Conservation (phyloP, 768 basidiomycete species). For the Pisolithus microcarpus region DNA sequence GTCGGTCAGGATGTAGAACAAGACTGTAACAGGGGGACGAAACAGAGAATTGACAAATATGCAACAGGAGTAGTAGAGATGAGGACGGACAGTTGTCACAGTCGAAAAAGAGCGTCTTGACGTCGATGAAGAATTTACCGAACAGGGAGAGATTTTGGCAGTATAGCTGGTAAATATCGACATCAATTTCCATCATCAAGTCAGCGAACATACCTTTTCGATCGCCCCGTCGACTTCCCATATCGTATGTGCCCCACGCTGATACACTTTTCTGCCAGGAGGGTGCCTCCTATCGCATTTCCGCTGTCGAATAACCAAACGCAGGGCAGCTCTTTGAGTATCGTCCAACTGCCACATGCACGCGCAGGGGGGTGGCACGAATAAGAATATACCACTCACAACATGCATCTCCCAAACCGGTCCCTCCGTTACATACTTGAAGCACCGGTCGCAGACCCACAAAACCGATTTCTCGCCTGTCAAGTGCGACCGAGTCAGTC, state of each 20-base stretch:
- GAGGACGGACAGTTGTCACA: conserved; percentile 66
- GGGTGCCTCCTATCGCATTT: conserved; percentile 64
- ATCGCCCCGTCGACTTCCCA: conserved; percentile 93
- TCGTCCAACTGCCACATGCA: background rate
- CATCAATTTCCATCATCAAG: background rate
- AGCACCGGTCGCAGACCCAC: conserved; percentile 90
- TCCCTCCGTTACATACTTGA: conserved; percentile 90
- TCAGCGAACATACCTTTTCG: conserved; percentile 56
- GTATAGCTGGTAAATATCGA: conserved; percentile 56
- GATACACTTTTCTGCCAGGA: conserved; percentile 86
- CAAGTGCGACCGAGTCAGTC: conserved; percentile 41
- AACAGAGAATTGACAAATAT: background rate
- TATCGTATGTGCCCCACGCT: conserved; percentile 80
- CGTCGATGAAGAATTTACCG: conserved; percentile 98
- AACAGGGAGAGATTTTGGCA: conserved; percentile 95
- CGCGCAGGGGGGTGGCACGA: conserved; percentile 10
- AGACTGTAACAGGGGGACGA: conserved; percentile 34
- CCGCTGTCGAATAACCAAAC: conserved; percentile 37
- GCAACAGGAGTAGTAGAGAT: background rate
- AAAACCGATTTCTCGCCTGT: conserved; percentile 46
- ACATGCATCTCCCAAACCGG: conserved; percentile 65
- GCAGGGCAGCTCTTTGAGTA: background rate
- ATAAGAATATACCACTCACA: conserved; percentile 29
- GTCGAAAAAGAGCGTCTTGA: conserved; percentile 92
- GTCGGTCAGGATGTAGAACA: conserved; percentile 91